Base-by-base conservation (phyloP, 345 rosid genomes). In the Gossypium rotundifolium region DNA sequence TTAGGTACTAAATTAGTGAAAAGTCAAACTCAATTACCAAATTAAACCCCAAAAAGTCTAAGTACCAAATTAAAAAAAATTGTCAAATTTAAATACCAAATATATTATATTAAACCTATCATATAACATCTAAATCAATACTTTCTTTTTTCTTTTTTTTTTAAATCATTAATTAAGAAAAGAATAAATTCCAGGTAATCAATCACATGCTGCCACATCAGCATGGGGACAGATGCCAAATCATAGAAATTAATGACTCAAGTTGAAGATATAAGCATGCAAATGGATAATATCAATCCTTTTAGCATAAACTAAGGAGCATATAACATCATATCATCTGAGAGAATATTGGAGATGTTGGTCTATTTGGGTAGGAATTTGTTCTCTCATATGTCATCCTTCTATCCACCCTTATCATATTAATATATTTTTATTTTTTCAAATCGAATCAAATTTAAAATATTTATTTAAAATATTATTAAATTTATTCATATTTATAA, bases 101-200 rank as follows among this genome's bases (percentile, higher is more conserved):
- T 33, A 33, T 33, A 33, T 33, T 33, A 33, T 33, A 33, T 33
- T 33, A 33, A 33, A 33, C 40, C 7, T 33, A 33, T 6, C 7
- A 33, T 33, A 33, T 33, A 5, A 33, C 5, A 33, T 33, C 40
- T 33, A 33, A 33, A 33, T 33, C 7, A 33, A 10, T 17, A 9
- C 14, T 40, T 3, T 64, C 2, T 17, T 40, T 64, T 4, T 8
- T 33, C 38, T 12, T 33, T 63, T 3, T 33, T 8, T 20, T 65
- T 29, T 29, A 14, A 61, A 11, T 20, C 2, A 13, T 48, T 25
- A 51, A 49, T 53, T 17, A 22, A 14, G 10, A 38, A 1, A 12
- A 22, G 81, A 67, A 78, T 74, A 58, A 51, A 60, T 74, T 60
- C 81, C 51, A 44, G 62, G 22, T 52, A 18, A 52, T 68, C 20